phyloP scores from a whole-genome alignment of 768 basidiomycete genomes.

The Hortiboletus flavorubellus region DNA sequence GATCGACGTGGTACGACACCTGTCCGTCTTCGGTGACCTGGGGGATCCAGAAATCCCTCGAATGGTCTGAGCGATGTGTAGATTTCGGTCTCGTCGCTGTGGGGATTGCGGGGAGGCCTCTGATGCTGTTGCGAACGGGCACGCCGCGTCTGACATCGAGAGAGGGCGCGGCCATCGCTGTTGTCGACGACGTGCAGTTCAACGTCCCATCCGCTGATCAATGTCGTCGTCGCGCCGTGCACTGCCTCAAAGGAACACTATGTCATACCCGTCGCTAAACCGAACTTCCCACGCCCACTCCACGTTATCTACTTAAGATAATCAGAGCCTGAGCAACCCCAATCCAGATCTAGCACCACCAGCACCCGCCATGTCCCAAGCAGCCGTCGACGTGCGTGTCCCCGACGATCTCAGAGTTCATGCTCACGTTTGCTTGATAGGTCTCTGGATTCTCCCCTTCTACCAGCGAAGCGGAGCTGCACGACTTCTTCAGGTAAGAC shows the following conservation, averaged over 20 bases:
- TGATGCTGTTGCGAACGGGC: constrained; percentile 19
- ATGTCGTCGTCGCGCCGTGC: constrained; percentile 9
- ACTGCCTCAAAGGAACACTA: constrained; percentile 8
- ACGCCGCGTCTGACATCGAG: constrained; percentile 3
- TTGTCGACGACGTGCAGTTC: constrained; percentile 1
- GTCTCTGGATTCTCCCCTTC: constrained; percentile 66
- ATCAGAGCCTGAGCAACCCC: not conserved
- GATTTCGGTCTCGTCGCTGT: not conserved
- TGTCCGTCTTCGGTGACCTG: constrained; percentile 77
- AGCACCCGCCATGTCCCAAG: constrained; percentile 19
- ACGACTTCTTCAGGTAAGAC: constrained; percentile 78
- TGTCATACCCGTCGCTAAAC: constrained; percentile 4
- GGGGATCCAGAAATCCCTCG: constrained; percentile 88
- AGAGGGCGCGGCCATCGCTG: constrained; percentile 19
- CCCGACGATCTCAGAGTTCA: not conserved
- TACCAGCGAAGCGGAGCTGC: constrained; percentile 65
- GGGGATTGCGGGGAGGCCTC: constrained; percentile 31
- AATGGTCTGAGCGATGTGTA: constrained; percentile 15
- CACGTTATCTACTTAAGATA: not conserved
- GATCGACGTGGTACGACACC: constrained; percentile 42
- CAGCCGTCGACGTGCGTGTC: constrained; percentile 36
- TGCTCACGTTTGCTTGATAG: constrained; percentile 33
- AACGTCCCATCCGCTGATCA: constrained; percentile 2
- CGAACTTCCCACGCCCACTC: constrained; percentile 9
- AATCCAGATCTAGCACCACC: not conserved